Conservation (phyloP, 164 flowering plant genomes). For the Stephania japonica region DNA sequence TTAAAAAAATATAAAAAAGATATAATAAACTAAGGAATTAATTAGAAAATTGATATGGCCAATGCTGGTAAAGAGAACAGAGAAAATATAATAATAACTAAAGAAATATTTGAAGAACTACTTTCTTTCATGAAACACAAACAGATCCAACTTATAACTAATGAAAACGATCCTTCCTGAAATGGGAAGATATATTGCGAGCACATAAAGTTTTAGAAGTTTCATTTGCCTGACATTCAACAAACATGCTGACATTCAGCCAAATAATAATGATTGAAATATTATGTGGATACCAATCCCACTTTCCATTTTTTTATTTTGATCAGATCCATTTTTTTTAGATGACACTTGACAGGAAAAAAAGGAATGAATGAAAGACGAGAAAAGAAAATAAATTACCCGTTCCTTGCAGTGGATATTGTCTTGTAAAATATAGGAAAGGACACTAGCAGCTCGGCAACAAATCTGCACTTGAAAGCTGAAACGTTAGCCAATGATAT, state of each 20-base stretch:
- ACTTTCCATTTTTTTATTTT: neutral
- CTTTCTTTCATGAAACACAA: neutral
- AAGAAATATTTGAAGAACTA: neutral
- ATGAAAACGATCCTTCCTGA: neutral
- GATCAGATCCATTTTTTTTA: no score
- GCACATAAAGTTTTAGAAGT: neutral
- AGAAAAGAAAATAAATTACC: conserved; percentile 39
- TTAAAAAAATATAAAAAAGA: no score
- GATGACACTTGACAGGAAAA: neutral
- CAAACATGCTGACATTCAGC: neutral
- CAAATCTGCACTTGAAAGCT: conserved; percentile 56
- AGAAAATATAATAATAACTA: neutral
- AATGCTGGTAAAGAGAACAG: neutral
- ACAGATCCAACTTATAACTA: neutral
- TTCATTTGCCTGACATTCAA: neutral
- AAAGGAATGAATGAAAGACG: neutral
- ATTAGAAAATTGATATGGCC: neutral
- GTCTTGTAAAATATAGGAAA: conserved; percentile 76
- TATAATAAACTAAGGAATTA: no score
- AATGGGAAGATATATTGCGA: neutral
- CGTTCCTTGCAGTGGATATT: conserved; percentile 79
- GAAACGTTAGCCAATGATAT: conserved; percentile 15
- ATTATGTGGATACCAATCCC: neutral
- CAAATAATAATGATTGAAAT: neutral
- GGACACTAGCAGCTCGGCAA: conserved; percentile 93